Evolutionary conservation across 176 grass and related monocot species (phyloP).

Genomic region (Tillandsia fasciculata): DNA sequence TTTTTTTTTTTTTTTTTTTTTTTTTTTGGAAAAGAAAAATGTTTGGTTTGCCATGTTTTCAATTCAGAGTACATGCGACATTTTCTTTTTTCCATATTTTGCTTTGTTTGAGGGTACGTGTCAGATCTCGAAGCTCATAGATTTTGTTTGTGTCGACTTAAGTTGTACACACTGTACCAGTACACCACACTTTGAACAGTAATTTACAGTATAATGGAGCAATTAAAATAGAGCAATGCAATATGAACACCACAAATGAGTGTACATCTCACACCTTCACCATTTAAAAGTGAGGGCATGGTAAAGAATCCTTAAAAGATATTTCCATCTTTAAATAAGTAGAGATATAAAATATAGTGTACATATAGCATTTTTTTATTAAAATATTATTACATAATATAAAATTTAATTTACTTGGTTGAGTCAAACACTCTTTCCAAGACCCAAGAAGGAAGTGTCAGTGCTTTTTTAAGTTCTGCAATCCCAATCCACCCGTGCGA

Average conservation of each 20-base stretch:
- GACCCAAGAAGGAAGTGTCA: not conserved
- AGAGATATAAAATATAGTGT: too few relatives aligned
- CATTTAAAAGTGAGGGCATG: too few relatives aligned
- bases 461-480: too few relatives aligned
- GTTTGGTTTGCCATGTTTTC: constrained; percentile 2
- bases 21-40: constrained; percentile 10
- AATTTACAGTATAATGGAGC: not conserved
- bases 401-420: not conserved
- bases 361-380: too few relatives aligned
- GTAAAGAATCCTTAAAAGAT: too few relatives aligned
- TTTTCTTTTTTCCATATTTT: constrained; percentile 9
- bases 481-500: not conserved
- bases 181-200: too few relatives aligned
- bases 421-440: constrained; percentile 20
- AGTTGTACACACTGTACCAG: too few relatives aligned
- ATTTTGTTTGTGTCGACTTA: not conserved
- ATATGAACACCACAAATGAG: too few relatives aligned
- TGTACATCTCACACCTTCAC: too few relatives aligned
- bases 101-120: constrained; percentile 23
- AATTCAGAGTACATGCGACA: not conserved
- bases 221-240: not conserved
- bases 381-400: not conserved
- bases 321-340: too few relatives aligned
- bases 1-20: not conserved
- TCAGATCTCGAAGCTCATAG: constrained; percentile 1